Conservation (phyloP, 1,284 basidiomycete genomes). For the Kalmanozyma brasiliensis region DNA sequence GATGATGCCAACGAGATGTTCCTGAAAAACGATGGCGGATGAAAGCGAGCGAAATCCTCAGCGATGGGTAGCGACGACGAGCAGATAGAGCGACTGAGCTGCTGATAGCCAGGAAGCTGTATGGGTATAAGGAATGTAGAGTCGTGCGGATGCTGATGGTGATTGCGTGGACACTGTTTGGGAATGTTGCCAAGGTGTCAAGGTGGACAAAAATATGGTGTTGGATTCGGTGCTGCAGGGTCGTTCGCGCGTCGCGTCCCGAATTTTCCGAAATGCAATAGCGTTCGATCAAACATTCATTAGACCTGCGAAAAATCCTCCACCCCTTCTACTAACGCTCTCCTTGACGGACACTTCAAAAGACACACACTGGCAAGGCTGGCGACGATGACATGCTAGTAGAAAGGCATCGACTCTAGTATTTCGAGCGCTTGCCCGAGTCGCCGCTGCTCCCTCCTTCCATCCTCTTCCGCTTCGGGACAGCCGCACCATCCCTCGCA, state of each 20-base stretch:
- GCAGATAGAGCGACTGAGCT: too few species aligned
- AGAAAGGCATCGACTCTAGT: conserved; percentile 10
- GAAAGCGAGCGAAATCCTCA: too few species aligned
- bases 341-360: background rate
- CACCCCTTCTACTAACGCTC: background rate
- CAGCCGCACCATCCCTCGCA: conserved; percentile 16
- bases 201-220: conserved; percentile 15
- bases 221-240: conserved; percentile 14
- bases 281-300: background rate
- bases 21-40: too few species aligned
- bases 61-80: too few species aligned
- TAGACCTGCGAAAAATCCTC: background rate
- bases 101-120: too few species aligned
- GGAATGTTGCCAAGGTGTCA: conserved; percentile 1
- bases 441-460: conserved; percentile 4
- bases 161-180: conserved; percentile 6
- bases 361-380: background rate
- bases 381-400: background rate
- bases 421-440: conserved; percentile 14
- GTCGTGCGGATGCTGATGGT: conserved; percentile 4
- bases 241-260: conserved; percentile 28
- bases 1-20: too few species aligned
- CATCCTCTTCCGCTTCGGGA: conserved; percentile 40
- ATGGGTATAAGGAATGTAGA: background rate
- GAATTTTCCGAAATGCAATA: background rate